These are phyloP conservation scores for Inga oerstediana DNA, from an alignment of 306 rosid species.

Conservation along the genomic window DNA sequence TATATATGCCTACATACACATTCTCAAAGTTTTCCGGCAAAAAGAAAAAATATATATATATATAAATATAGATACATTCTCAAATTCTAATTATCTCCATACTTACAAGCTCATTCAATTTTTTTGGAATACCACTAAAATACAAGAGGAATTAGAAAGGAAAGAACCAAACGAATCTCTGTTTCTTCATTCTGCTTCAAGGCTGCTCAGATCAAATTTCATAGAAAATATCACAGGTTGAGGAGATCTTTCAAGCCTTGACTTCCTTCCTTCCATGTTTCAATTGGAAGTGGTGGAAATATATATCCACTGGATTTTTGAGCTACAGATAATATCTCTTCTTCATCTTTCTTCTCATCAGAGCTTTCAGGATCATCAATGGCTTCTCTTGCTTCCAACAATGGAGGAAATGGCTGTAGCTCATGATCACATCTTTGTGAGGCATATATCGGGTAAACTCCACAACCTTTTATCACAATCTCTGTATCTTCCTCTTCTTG, in stretches of 20 bases:
- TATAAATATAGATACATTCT: background rate
- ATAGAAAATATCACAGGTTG: background rate
- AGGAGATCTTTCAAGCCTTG: constrained; percentile 14
- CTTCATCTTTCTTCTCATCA: background rate
- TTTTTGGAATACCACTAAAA: background rate
- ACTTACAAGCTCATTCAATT: background rate
- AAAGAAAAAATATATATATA: no score
- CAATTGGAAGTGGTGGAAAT: background rate
- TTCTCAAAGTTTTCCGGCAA: no score
- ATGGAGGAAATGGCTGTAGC: background rate
- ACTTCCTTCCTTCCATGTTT: background rate
- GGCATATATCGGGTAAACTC: constrained; percentile 28
- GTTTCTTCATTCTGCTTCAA: background rate
- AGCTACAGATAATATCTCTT: background rate
- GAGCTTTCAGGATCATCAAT: background rate
- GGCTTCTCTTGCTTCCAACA: background rate
- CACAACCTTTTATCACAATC: constrained; percentile 27
- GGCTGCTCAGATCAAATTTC: background rate
- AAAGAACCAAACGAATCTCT: background rate
- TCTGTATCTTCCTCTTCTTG: background rate
- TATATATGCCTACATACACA: no score
- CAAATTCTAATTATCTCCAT: background rate
- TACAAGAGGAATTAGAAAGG: background rate
- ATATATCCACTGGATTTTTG: background rate
- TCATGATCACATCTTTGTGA: background rate